Percentiles rank a stretch among this genome's conserved stretches.
phyloP scores from a whole-genome alignment of 495 filamentous ascomycete species.

The Talaromyces wortmannii region DNA sequence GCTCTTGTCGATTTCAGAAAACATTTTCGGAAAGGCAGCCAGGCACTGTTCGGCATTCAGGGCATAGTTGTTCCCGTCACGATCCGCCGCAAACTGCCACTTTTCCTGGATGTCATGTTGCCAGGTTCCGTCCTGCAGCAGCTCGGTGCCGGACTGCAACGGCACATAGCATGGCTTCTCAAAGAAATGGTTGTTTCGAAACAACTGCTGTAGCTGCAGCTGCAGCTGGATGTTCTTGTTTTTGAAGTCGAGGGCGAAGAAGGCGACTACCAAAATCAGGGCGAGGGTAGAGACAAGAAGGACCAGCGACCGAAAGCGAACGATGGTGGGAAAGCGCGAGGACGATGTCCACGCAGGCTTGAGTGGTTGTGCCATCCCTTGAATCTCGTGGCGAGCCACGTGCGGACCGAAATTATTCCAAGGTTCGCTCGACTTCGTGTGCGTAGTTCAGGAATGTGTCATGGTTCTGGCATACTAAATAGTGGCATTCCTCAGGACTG shows the following conservation, averaged over 20 bases:
- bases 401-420: neutral
- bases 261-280: neutral
- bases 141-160: neutral
- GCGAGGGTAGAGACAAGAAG: neutral
- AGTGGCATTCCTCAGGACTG: neutral
- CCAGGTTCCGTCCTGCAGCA: neutral
- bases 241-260: neutral
- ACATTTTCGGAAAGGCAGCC: constrained; percentile 39
- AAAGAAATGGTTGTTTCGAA: constrained; percentile 3
- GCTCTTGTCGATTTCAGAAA: constrained; percentile 34
- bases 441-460: neutral
- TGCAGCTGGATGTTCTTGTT: neutral
- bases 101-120: neutral
- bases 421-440: neutral
- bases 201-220: constrained; percentile 2
- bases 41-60: constrained; percentile 31
- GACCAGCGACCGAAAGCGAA: neutral
- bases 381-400: neutral
- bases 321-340: neutral
- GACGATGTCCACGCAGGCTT: neutral
- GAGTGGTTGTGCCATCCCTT: neutral
- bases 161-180: constrained; percentile 3
- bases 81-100: constrained; percentile 5
- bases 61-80: constrained; percentile 28
- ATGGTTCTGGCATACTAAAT: neutral